phyloP scores from a whole-genome alignment of 176 grass and related monocot genomes.

The Sorghum bicolor region DNA sequence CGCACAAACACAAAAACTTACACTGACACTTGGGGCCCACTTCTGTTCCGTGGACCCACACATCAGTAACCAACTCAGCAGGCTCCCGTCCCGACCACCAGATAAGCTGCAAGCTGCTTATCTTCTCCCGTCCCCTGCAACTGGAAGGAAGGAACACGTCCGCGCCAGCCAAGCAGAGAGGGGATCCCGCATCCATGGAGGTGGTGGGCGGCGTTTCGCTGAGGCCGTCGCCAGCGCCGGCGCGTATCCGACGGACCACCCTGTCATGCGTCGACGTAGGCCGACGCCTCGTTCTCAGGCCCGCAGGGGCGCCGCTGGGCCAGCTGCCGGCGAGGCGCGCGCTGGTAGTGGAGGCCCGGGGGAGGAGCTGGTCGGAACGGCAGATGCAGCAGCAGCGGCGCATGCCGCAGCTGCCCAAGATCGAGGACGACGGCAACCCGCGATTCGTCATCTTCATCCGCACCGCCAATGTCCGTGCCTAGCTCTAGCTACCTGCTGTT shows the following conservation, averaged over 20 bases:
- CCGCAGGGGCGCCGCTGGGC: slow-evolving; percentile 13
- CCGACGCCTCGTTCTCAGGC: slow-evolving; percentile 1
- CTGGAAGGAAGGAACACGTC: neutral
- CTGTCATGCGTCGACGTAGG: neutral
- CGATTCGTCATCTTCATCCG: slow-evolving; percentile 95
- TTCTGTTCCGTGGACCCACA: neutral
- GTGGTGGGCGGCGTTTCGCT: slow-evolving; percentile 49
- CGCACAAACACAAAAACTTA: neutral
- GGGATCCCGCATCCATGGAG: slow-evolving; percentile 44
- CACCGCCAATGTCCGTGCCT: slow-evolving; percentile 58
- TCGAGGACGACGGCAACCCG: slow-evolving; percentile 83
- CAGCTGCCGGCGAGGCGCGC: slow-evolving; percentile 36
- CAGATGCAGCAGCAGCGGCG: slow-evolving; percentile 56
- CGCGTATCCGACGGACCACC: neutral
- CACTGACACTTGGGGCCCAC: neutral
- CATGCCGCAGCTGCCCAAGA: slow-evolving; percentile 62
- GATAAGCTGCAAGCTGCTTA: slow-evolving; percentile 30
- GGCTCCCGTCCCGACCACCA: neutral
- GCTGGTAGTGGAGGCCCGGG: slow-evolving; percentile 62
- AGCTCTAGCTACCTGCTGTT: neutral
- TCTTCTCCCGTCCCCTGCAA: slow-evolving; percentile 16
- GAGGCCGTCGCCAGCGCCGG: slow-evolving; percentile 27
- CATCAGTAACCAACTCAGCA: neutral
- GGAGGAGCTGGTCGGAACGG: slow-evolving; percentile 54
- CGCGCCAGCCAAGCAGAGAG: neutral